phyloP scores from a whole-genome alignment of 768 basidiomycete genomes.

The Russula sp. region DNA sequence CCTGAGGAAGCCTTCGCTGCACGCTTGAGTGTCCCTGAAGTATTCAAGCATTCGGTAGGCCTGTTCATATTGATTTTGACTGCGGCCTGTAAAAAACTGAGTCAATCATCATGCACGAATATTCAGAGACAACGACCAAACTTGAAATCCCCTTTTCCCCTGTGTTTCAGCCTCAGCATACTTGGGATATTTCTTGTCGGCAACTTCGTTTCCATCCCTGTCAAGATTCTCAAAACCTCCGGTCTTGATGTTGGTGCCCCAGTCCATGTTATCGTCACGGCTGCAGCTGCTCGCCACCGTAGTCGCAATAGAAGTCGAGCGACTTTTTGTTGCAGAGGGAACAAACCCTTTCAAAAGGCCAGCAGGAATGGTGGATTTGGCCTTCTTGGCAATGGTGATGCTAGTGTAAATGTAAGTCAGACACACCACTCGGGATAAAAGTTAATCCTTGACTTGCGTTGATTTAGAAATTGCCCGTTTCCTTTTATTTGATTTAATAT shows the following conservation, averaged over 20 bases:
- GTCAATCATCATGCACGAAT: neutral
- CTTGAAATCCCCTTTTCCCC: neutral
- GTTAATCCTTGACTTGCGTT: neutral
- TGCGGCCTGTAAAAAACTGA: neutral
- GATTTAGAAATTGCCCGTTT: neutral
- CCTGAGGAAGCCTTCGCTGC: neutral
- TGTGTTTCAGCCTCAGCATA: neutral
- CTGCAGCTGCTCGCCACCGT: too few relatives aligned
- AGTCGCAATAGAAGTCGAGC: too few relatives aligned
- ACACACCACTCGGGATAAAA: neutral
- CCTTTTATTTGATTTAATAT: neutral
- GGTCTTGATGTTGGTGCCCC: neutral
- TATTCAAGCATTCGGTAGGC: neutral
- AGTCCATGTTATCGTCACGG: too few relatives aligned
- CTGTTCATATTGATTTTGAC: neutral
- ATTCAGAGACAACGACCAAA: neutral
- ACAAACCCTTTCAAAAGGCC: neutral
- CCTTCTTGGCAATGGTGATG: neutral
- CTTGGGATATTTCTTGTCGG: neutral
- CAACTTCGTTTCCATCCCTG: neutral
- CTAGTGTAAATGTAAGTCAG: neutral
- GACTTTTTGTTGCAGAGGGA: neutral
- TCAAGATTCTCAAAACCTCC: neutral
- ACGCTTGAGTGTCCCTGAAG: neutral
- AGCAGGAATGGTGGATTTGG: neutral